A percentile compares a stretch with the other conserved stretches of the same genome.
phyloP scores from a whole-genome alignment of 805 yeast species.

The Hanseniaspora taiwanica region DNA sequence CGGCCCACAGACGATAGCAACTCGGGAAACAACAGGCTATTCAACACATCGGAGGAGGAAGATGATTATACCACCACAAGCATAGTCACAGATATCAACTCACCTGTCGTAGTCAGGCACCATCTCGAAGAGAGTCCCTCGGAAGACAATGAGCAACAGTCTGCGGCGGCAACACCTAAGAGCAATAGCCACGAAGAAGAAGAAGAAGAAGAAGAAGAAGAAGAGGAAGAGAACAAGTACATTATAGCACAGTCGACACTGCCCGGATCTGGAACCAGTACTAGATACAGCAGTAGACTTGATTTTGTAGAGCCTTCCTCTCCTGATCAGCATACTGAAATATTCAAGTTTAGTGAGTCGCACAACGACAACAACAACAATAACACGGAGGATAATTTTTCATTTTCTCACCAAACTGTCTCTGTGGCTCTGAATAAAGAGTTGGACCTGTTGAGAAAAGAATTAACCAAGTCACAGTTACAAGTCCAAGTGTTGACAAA shows the following conservation, averaged over 20 bases:
- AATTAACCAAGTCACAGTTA: conserved; percentile 30
- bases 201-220: neutral
- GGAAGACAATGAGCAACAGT: too few species aligned
- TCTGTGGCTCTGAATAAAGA: neutral
- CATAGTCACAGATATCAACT: neutral
- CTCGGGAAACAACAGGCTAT: neutral
- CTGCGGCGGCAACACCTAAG: too few species aligned
- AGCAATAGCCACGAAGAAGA: too few species aligned
- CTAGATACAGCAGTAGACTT: too few species aligned
- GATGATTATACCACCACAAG: neutral
- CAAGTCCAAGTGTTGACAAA: conserved; percentile 24
- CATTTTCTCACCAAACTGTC: too few species aligned
- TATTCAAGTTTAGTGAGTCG: too few species aligned
- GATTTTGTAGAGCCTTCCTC: too few species aligned
- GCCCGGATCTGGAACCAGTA: neutral
- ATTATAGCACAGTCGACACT: neutral
- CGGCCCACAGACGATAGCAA: neutral
- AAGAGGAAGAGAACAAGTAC: neutral
- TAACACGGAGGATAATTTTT: too few species aligned
- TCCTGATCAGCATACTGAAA: too few species aligned
- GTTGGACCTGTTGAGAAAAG: conserved; percentile 27
- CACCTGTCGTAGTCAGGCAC: neutral
- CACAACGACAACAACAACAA: too few species aligned
- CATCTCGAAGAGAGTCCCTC: neutral
- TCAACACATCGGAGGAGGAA: neutral